Conservation (phyloP, 352 stramenopile genomes). For the Globisporangium paroecandrum region DNA sequence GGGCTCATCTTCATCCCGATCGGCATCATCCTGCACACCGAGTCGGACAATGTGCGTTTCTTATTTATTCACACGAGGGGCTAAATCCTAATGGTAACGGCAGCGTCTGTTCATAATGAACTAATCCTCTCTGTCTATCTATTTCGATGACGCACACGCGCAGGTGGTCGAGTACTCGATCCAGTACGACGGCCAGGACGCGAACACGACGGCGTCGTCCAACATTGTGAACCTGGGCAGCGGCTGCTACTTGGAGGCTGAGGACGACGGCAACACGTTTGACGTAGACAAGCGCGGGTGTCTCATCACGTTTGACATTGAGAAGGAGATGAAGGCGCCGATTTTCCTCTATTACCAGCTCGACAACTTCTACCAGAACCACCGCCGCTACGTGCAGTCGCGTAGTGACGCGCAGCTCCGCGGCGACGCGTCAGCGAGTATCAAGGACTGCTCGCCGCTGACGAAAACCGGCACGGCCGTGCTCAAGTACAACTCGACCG, state of each 20-base stretch:
- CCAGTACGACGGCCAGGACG: constrained; percentile 80
- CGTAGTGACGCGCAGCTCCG: constrained; percentile 89
- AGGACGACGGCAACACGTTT: constrained; percentile 67
- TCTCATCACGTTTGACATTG: constrained; percentile 84
- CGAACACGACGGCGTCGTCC: constrained; percentile 32
- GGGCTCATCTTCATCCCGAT: constrained; percentile 94
- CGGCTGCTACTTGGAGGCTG: constrained; percentile 59
- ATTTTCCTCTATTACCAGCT: constrained; percentile 99
- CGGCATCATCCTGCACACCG: constrained; percentile 86
- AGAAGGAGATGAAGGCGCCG: constrained; percentile 93
- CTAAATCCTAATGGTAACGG: background rate
- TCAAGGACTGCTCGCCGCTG: constrained; percentile 83
- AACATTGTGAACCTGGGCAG: constrained; percentile 58
- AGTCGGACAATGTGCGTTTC: constrained; percentile 73
- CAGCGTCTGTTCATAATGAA: background rate
- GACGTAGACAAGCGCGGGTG: constrained; percentile 56
- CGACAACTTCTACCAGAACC: constrained; percentile 99
- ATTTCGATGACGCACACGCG: background rate
- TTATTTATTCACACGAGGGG: background rate
- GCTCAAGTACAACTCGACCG: constrained; percentile 76
- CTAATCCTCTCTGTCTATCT: background rate
- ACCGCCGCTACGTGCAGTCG: constrained; percentile 92
- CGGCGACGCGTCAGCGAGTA: constrained; percentile 57
- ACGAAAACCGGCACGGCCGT: constrained; percentile 31
- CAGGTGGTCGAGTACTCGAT: constrained; percentile 89